Evolutionary conservation across 1,139 yeast species (phyloP).

Genomic region (Komagataea norvegica): DNA sequence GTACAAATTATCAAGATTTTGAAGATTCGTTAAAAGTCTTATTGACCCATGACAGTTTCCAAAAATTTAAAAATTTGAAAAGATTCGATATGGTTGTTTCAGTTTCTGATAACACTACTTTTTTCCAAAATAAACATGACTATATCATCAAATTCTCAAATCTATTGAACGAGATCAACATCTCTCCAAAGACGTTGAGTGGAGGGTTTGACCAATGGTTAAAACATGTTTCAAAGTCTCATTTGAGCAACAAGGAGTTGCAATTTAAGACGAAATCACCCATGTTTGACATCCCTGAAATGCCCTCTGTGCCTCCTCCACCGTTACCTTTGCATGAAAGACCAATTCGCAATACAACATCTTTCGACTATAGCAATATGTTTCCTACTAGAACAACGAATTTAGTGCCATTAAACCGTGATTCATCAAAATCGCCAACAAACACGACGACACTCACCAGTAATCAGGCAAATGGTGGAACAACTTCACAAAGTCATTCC

Average conservation of each 20-base stretch:
- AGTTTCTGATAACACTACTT: conserved; percentile 41
- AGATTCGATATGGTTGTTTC: conserved; percentile 50
- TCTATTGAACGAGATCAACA: conserved; percentile 11
- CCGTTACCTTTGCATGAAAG: conserved; percentile 5
- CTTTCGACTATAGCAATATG: conserved; percentile 9
- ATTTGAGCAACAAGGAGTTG: conserved; percentile 10
- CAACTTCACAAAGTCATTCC: no score
- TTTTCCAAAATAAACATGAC: conserved; percentile 31
- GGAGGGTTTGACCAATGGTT: conserved; percentile 30
- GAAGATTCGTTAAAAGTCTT: conserved; percentile 29
- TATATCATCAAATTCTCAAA: conserved; percentile 21
- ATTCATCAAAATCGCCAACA: background rate
- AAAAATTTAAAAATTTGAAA: conserved; percentile 40
- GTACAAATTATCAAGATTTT: conserved; percentile 31
- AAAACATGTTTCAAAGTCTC: conserved; percentile 16
- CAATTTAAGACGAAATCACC: conserved; percentile 16
- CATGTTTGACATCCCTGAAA: conserved; percentile 4
- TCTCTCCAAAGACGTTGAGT: conserved; percentile 17
- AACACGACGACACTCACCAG: background rate
- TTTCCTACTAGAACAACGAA: conserved; percentile 5
- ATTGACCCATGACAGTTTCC: conserved; percentile 34
- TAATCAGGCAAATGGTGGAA: no score
- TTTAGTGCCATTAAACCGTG: background rate
- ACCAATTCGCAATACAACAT: background rate
- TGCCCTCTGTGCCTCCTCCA: conserved; percentile 19